A percentile compares a stretch with the other conserved stretches of the same genome.
These are phyloP conservation scores for Puccinia coronata DNA, from an alignment of 1,284 basidiomycete genomes.

Conservation along the genomic window DNA sequence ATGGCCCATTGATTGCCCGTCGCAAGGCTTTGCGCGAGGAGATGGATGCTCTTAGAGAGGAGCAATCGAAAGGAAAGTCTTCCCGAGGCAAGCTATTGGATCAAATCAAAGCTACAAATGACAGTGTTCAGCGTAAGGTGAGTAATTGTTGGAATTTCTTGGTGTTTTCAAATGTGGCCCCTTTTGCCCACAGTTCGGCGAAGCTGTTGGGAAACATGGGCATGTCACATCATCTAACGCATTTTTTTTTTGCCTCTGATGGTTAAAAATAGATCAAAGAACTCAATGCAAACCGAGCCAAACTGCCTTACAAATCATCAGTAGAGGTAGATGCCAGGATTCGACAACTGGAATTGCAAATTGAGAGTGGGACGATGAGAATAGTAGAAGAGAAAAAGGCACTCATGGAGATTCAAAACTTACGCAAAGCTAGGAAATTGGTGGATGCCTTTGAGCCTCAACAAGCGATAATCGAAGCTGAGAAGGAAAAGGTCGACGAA, in stretches of 20 bases:
- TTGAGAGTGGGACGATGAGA: conserved; percentile 89
- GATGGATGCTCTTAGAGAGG: conserved; percentile 74
- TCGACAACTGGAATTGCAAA: conserved; percentile 71
- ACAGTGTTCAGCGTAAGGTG: conserved; percentile 80
- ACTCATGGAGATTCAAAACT: conserved; percentile 76
- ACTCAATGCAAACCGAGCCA: conserved; percentile 29
- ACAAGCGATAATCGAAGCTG: conserved; percentile 77
- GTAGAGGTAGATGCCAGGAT: conserved; percentile 62
- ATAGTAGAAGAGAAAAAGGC: conserved; percentile 95
- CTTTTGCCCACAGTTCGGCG: not conserved
- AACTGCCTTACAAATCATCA: conserved; percentile 36
- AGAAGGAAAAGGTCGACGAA: conserved; percentile 74
- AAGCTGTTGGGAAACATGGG: too few species aligned
- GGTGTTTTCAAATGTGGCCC: not conserved
- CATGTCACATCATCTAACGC: too few species aligned
- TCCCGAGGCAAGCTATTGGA: conserved; percentile 76
- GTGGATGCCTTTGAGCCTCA: conserved; percentile 78
- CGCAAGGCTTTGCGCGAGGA: conserved; percentile 75
- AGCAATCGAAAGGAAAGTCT: conserved; percentile 78
- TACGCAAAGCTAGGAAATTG: conserved; percentile 70
- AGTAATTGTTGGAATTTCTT: conserved; percentile 43
- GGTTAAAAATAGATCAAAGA: conserved; percentile 48
- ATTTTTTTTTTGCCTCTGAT: too few species aligned
- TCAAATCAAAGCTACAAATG: conserved; percentile 79
- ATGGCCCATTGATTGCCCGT: conserved; percentile 67